Base-by-base conservation (phyloP, 805 yeast genomes). In the Schizosaccharomyces osmophilus region DNA sequence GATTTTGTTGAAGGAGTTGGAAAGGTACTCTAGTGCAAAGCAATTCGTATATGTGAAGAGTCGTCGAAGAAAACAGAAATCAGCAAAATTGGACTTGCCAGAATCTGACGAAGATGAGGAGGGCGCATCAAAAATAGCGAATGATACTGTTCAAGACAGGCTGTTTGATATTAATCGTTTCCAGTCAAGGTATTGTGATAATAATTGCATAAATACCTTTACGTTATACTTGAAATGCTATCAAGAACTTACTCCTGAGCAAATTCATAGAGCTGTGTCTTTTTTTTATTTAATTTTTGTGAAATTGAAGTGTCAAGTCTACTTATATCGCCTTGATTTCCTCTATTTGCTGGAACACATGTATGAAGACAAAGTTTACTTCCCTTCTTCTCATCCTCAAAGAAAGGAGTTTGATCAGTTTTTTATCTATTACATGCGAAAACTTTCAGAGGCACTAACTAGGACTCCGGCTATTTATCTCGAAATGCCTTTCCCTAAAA, bases 271-370 rank as follows among this genome's bases (percentile, higher is more conserved):
- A 59, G 82, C 84, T 11, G 68, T 93, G 8, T 74, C 83, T 0
- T 90, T 79, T 67, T 81, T 88, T 67, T 87, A 85, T 67, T 74
- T 85, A 39, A 71, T 87, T 0, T 81, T 87, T 65, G 82, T 83
- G 59, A 76, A 80, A 59, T 77, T 80, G 51, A 83, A 84, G 62
- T 77, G 75, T 60, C 80, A 82, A 54, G 73, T 82, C 0, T 71
- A 79, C 42, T 69, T 85, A 42, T 82, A 77, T 66, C 74, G 95
- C 60, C 68, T 93, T 42, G 96, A 89, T 68, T 81, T 93, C 68
- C 78, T 90, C 77, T 69, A 76, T 17, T 67, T 78, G 1, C 68
- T 85, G 0, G 78, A 81, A 66, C 74, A 78, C 32, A 72, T 84
- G 5, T 73, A 81, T 13, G 76, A 75, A 48, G 69, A 77, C 19